Base-by-base conservation (phyloP, 305 asterid species). In the Fraxinus latifolia region DNA sequence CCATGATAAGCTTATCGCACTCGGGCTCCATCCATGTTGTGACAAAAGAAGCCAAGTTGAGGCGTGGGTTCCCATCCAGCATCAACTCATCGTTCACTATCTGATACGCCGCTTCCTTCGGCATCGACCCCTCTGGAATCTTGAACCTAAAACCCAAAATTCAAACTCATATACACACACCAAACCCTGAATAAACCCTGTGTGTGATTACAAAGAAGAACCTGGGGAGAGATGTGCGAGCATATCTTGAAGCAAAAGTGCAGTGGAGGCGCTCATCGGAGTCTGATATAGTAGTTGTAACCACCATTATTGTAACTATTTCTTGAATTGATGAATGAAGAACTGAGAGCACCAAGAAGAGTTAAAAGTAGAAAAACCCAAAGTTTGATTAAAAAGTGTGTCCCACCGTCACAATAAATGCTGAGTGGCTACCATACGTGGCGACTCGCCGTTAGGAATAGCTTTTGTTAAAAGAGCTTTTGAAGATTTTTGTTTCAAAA, bases 21-120 rank as follows among this genome's bases (percentile, higher is more conserved):
- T 93, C 94, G 0, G 91, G 93, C 87, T 93, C 97, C 96, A 93
- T 93, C 97, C 94, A 93, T 0, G 97, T 93, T n/a, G 92, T 93
- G 5, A 91, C 94, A 74, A 93, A 93, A 0, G 96, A 91, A 3
- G 96, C 97, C 83, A 93, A 21, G 73, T 91, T 91, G 44, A 93
- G 88, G 25, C 95, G 89, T 0, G 97, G 97, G 72, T 93, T 93
- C 1, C 94, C 97, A 2, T 93, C 97, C 76, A 93, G 85, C 96
- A 92, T 89, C 89, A 92, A 74, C 81, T 93, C 95, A 32, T 93
- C 97, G 67, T 83, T 93, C 79, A 93, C 94, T 23, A 87, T 84
- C 85, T 93, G 96, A 76, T 86, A 92, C 25, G 97, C 97, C 50
- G 93, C 97, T 0, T 93, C 97, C 82, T 91, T 93, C 0, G 96